Percentiles rank a stretch among this genome's conserved stretches.
These are phyloP conservation scores for Lachnellula subtilissima DNA, from an alignment of 2,329 filamentous ascomycete species.

Conservation along the genomic window DNA sequence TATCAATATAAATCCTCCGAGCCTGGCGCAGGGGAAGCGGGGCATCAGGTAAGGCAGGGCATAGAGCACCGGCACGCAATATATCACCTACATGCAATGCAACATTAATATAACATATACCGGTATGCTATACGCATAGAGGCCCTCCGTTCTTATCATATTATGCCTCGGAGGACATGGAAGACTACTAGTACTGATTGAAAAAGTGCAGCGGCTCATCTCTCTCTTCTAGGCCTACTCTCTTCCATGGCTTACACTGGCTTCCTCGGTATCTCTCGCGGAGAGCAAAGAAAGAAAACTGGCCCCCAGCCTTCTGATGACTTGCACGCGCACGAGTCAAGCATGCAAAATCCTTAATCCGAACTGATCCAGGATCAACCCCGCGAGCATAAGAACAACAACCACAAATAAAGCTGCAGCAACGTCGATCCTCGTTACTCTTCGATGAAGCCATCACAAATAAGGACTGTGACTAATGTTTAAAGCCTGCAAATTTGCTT, in stretches of 20 bases:
- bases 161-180: no score
- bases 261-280: neutral
- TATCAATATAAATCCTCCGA: neutral
- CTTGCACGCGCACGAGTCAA: neutral
- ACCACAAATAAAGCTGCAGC: slow-evolving; percentile 1
- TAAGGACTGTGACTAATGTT: neutral
- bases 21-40: neutral
- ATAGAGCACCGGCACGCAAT: neutral
- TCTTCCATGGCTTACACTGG: neutral
- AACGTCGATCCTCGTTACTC: neutral
- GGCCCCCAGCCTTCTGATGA: neutral
- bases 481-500: neutral
- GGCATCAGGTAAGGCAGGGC: neutral
- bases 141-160: neutral
- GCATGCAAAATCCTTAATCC: neutral
- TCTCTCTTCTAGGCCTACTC: neutral
- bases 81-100: no score
- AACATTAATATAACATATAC: no score
- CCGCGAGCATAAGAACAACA: neutral
- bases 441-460: neutral
- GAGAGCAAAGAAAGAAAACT: neutral
- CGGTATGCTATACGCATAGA: neutral
- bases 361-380: neutral
- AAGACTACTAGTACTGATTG: no score
- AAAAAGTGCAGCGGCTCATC: neutral